Percentiles rank a stretch among this genome's conserved stretches.
These are phyloP conservation scores for Aspergillus homomorphus DNA, from an alignment of 495 filamentous ascomycete species.

Conservation along the genomic window DNA sequence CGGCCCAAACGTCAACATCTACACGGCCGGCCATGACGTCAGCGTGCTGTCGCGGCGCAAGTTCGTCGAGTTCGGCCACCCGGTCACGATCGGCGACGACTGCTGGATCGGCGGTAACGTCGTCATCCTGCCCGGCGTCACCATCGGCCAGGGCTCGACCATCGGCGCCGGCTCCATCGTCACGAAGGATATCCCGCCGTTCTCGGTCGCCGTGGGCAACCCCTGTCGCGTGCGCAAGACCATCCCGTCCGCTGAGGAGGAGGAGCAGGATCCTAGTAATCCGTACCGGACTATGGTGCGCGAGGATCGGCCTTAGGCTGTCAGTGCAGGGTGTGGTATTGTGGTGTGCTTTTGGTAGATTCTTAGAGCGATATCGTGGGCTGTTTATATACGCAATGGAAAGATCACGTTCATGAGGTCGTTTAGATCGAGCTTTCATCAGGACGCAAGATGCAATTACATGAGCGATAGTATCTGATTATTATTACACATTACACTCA, in stretches of 20 bases:
- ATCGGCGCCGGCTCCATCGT: slow-evolving; percentile 48
- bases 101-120: slow-evolving; percentile 83
- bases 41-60: slow-evolving; percentile 63
- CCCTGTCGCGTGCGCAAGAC: slow-evolving; percentile 40
- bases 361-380: neutral
- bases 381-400: too few species aligned
- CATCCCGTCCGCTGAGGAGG: slow-evolving; percentile 32
- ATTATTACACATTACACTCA: too few species aligned
- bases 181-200: slow-evolving; percentile 44
- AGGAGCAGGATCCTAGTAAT: slow-evolving; percentile 27
- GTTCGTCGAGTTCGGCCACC: slow-evolving; percentile 69
- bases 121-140: slow-evolving; percentile 68
- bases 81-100: slow-evolving; percentile 74
- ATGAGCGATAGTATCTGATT: too few species aligned
- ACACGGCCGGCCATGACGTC: slow-evolving; percentile 67
- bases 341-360: neutral
- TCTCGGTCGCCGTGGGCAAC: slow-evolving; percentile 38
- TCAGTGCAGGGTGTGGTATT: neutral
- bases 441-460: too few species aligned
- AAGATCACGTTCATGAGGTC: too few species aligned
- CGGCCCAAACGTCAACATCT: slow-evolving; percentile 69
- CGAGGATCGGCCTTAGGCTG: slow-evolving; percentile 9
- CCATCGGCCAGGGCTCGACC: slow-evolving; percentile 44
- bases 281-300: slow-evolving; percentile 18
- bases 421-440: too few species aligned